These are phyloP conservation scores for Plasmodium knowlesi DNA, from an alignment of 169 alveolate genomes.

Conservation along the genomic window DNA sequence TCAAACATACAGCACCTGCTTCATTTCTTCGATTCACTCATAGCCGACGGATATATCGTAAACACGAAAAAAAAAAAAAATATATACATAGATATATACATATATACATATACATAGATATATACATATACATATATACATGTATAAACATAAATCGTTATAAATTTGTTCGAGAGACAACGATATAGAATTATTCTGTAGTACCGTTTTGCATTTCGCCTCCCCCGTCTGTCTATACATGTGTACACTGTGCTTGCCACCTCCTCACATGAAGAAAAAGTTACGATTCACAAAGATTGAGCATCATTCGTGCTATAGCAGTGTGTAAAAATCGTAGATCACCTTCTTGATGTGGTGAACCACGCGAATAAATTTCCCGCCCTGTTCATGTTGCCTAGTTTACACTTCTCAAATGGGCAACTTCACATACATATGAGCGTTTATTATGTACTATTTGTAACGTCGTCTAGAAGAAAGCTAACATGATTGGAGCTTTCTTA, in stretches of 20 bases:
- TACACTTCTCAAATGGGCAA: background rate
- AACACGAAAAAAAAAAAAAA: conserved; percentile 11
- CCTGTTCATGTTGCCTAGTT: background rate
- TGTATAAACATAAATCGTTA: background rate
- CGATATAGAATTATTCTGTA: background rate
- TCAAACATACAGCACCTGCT: conserved; percentile 32
- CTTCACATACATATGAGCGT: background rate
- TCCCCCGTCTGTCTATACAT: background rate
- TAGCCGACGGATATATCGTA: conserved; percentile 56
- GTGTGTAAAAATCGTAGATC: background rate
- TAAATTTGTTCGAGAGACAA: background rate
- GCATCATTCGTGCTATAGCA: background rate
- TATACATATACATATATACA: no score
- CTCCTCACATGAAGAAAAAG: background rate
- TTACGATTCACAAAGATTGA: background rate
- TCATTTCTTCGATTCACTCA: conserved; percentile 48
- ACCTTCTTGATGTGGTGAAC: background rate
- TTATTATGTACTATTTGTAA: background rate
- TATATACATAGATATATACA: no score
- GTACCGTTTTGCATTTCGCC: background rate
- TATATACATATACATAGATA: no score
- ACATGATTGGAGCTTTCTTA: background rate
- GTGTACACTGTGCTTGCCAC: background rate
- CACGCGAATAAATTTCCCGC: background rate
- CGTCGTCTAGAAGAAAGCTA: background rate